Percentiles rank a stretch among this genome's conserved stretches.
Conservation (phyloP, 805 yeast species). For the Hemisphaericaspora nanyangensis region DNA sequence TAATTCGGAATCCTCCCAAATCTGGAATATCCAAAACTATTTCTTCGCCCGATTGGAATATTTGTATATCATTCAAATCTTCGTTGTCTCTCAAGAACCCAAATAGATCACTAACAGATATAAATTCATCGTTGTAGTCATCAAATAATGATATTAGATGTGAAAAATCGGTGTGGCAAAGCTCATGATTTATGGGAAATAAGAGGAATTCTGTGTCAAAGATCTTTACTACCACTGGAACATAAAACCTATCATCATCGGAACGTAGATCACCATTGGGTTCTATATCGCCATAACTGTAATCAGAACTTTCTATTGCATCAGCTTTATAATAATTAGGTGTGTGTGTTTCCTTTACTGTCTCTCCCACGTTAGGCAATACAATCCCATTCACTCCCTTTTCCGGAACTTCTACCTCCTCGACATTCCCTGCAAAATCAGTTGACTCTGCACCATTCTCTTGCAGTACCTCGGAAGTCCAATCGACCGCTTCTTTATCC, state of each 20-base stretch:
- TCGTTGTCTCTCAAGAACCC: conserved; percentile 21
- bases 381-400: no score
- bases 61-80: conserved; percentile 22
- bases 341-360: no score
- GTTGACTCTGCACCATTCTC: neutral
- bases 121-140: conserved; percentile 12
- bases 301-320: no score
- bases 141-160: conserved; percentile 26
- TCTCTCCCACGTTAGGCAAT: no score
- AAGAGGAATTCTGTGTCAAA: conserved; percentile 25
- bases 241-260: no score
- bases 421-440: no score
- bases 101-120: conserved; percentile 24
- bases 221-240: conserved; percentile 22
- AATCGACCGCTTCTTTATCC: conserved; percentile 10
- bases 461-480: neutral
- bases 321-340: no score
- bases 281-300: no score
- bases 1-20: conserved; percentile 20
- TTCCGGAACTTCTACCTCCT: no score
- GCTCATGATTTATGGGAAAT: conserved; percentile 15
- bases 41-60: conserved; percentile 23
- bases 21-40: conserved; percentile 25
- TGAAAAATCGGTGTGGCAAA: conserved; percentile 9
- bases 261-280: neutral